A percentile compares a stretch with the other conserved stretches of the same genome.
phyloP scores from a whole-genome alignment of 2,329 filamentous ascomycete species.

The Apiospora phragmitis region DNA sequence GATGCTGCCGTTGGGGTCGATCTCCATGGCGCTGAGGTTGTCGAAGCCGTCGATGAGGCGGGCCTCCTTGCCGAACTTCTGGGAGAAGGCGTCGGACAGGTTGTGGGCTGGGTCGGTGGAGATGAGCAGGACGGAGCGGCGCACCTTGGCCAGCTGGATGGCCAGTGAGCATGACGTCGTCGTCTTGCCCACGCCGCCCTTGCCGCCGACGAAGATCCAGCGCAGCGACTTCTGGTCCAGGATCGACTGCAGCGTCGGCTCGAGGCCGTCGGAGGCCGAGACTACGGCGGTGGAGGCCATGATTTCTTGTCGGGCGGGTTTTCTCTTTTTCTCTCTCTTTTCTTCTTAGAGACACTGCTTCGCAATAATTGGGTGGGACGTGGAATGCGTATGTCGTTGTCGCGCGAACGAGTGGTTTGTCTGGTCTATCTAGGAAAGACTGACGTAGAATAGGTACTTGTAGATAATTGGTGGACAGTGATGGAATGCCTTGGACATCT shows the following conservation, averaged over 20 bases:
- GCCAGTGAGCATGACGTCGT: slow-evolving; percentile 99
- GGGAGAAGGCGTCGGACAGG: slow-evolving; percentile 93
- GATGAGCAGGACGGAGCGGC: slow-evolving; percentile 95
- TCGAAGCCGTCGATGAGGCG: slow-evolving; percentile 87
- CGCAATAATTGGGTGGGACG: background rate
- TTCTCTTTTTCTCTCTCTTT: background rate
- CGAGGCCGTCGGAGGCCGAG: slow-evolving; percentile 71
- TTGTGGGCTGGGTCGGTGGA: slow-evolving; percentile 99
- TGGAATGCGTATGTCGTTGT: background rate
- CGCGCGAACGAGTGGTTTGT: slow-evolving; percentile 1
- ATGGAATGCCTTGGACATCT: slow-evolving; percentile 8
- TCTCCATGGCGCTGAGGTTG: slow-evolving; percentile 98
- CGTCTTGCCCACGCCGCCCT: slow-evolving; percentile 97
- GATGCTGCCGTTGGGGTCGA: slow-evolving; percentile 96
- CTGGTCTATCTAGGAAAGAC: background rate
- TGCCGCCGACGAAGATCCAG: slow-evolving; percentile 99
- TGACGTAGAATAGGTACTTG: background rate
- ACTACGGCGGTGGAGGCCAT: slow-evolving; percentile 44
- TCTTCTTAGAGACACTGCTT: background rate
- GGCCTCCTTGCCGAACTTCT: slow-evolving; percentile 99
- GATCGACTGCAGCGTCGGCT: slow-evolving; percentile 91
- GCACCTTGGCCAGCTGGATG: slow-evolving; percentile 93
- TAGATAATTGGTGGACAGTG: background rate
- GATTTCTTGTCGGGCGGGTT: slow-evolving; percentile 9
- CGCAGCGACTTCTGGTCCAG: slow-evolving; percentile 92